Conservation (phyloP, 2,329 filamentous ascomycete species). For the Chalaropsis ovoidea region DNA sequence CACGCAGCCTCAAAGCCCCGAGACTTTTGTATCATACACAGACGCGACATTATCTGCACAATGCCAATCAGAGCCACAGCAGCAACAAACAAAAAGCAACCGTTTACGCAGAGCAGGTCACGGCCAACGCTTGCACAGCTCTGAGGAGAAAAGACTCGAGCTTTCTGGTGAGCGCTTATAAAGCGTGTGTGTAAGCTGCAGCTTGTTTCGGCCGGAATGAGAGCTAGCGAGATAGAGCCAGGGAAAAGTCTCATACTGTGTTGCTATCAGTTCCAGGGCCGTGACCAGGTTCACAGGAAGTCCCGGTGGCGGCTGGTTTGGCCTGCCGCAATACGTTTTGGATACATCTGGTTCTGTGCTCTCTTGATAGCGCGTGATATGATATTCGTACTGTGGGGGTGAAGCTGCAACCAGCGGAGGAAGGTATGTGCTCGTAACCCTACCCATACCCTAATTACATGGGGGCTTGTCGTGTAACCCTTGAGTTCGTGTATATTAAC, state of each 20-base stretch:
- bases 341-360: background rate
- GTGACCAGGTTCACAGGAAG: background rate
- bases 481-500: background rate
- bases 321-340: background rate
- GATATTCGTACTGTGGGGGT: background rate
- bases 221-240: background rate
- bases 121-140: background rate
- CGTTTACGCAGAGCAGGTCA: background rate
- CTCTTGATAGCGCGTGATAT: background rate
- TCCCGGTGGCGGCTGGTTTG: background rate
- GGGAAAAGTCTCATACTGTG: background rate
- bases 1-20: no score
- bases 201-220: background rate
- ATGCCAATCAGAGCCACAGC: no score
- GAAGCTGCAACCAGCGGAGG: background rate
- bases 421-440: no score
- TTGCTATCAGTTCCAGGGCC: background rate
- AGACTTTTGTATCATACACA: no score
- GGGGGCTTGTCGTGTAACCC: background rate
- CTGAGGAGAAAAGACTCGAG: background rate
- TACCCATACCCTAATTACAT: no score
- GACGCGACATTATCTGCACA: no score
- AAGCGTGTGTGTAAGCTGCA: background rate
- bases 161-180: constrained; percentile 6
- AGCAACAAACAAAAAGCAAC: background rate